Percentiles rank a stretch among this genome's conserved stretches.
Evolutionary conservation across 83 land plant genomes (phyloP).

Genomic region (Isoetes engelmannii): DNA sequence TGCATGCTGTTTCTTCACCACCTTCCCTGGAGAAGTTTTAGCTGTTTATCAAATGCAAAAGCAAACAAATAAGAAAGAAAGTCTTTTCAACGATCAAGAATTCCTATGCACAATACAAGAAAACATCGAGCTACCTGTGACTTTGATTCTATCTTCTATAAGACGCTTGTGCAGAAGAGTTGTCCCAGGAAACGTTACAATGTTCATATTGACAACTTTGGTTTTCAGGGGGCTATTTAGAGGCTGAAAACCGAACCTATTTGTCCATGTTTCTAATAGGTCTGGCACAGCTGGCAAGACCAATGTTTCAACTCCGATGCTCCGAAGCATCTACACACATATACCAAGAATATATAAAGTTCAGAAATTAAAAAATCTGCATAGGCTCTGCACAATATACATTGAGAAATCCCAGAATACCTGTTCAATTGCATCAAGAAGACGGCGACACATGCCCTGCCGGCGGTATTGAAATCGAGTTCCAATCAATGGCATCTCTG

Average conservation of each 20-base stretch:
- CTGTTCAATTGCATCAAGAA: conserved; percentile 77
- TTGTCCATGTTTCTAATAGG: conserved; percentile 68
- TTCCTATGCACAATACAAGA: background rate
- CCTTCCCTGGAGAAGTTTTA: background rate
- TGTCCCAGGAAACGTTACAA: conserved; percentile 82
- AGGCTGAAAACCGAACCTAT: conserved; percentile 62
- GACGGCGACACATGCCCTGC: conserved; percentile 92
- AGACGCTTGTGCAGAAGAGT: conserved; percentile 56
- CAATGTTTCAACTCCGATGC: conserved; percentile 58
- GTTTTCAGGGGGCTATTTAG: conserved; percentile 40
- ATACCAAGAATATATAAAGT: background rate
- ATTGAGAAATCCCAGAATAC: conserved; percentile 28
- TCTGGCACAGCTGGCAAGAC: conserved; percentile 87
- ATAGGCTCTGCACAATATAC: conserved; percentile 8
- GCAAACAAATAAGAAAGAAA: background rate
- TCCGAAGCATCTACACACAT: conserved; percentile 49
- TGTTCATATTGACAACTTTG: conserved; percentile 55
- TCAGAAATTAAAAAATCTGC: background rate
- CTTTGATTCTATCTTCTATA: background rate
- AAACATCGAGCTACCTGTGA: background rate
- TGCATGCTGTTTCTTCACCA: too few species aligned
- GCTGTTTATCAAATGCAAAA: background rate
- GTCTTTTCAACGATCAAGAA: background rate
- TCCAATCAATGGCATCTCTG: conserved; percentile 96
- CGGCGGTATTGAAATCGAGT: conserved; percentile 80